Base-by-base conservation (phyloP, 2,329 filamentous ascomycete species). In the Cladosporium phlei region DNA sequence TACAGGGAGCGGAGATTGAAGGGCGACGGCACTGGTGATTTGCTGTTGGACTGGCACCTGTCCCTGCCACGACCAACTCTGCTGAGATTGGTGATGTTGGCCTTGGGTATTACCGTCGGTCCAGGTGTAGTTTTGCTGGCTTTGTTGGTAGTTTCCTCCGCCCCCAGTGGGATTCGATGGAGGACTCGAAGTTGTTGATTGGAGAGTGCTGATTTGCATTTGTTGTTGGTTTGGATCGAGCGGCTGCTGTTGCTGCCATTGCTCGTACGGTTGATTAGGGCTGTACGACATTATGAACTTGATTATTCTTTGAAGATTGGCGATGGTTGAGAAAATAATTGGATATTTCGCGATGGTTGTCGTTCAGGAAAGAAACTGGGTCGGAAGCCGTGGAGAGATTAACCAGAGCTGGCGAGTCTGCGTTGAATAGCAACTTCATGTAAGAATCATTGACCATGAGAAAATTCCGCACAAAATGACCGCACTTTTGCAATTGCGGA, bases 1-100 rank as follows among this genome's bases (percentile, higher is more conserved):
- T 5, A 28, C 17, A 6, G 40, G 21, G n/a, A n/a, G n/a, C 12
- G 19, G 29, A 16, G 28, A n/a, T 24, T 43, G 38, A 12, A 30
- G 33, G n/a, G n/a, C n/a, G 21, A n/a, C 16, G 35, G 35, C 14
- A 16, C n/a, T n/a, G n/a, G n/a, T n/a, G n/a, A n/a, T n/a, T n/a
- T n/a, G n/a, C n/a, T n/a, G n/a, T n/a, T 11, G 28, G 38, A n/a
- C 16, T 22, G 3, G 16, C 10, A 14, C 37, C 12, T 35, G 21
- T 5, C 22, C 21, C 20, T 45, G 40, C 30, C 32, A 37, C 22
- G 40, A 45, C 35, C 45, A 47, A 10, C 27, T 47, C 16, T 47
- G 45, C n/a, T 40, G 45, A 6, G 35, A 39, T 7, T 39, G 29
- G 17, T 40, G 21, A 21, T 39, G 33, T 8, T 30, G 25, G 2